Base-by-base conservation (phyloP, 352 stramenopile genomes). In the Phytophthora pinifolia region DNA sequence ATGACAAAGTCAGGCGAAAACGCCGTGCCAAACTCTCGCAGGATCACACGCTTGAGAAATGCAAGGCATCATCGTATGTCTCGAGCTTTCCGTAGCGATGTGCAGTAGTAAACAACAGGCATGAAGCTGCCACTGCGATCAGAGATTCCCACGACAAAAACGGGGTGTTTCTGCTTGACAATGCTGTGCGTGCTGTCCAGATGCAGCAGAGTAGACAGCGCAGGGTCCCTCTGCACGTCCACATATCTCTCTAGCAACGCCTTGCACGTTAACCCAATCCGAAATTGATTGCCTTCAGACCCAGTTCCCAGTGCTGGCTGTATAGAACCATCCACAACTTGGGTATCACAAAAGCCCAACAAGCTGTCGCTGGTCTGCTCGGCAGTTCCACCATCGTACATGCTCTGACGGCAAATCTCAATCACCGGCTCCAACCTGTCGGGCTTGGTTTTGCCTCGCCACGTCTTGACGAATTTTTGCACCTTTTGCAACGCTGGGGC, bases 101-200 rank as follows among this genome's bases (percentile, higher is more conserved):
- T 22, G 20, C 20, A 22, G 3, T 3, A 22, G 20, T 22, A 22
- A 3, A 22, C 20, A 3, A 22, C 20, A 3, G 20, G 20, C 20
- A 22, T 22, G 20, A 22, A 22, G 20, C 20, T 3, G 1, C 20
- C 20, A 22, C 20, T 22, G 20, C 20, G 20, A 22, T 22, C 1
- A 3, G 20, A 22, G 3, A 42, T 4, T 13, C 36, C 36, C 15
- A 43, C 12, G 14, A 43, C 36, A 30, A 43, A 43, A 8, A 43
- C 36, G 1, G 36, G 36, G 17, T 43, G 29, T 18, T 43, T 43
- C 17, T 43, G 36, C n/a, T 43, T 43, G 15, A 43, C 36, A 25
- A 43, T 43, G 17, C n/a, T 42, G 13, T 42, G 15, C 7, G 36
- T 42, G 6, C 36, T 43, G 6, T 43, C 36, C 3, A 25, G 14